Base-by-base conservation (phyloP, 495 filamentous ascomycete genomes). In the Penicillium goetzii region DNA sequence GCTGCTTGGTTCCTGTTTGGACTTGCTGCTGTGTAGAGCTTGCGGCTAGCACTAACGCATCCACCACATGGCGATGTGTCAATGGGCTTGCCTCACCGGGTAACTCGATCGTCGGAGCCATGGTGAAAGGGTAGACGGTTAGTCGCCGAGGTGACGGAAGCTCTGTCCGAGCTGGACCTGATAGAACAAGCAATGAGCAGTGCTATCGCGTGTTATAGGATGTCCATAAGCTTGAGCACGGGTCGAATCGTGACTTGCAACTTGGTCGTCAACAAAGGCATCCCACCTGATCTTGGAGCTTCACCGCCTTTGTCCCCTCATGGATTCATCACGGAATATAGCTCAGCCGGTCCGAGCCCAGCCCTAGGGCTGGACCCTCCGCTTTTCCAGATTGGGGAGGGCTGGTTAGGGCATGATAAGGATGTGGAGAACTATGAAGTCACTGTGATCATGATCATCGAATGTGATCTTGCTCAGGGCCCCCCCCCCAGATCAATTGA, bases 1-100 rank as follows among this genome's bases (percentile, higher is more conserved):
- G 86, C 76, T 98, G 95, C 72, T 90, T 84, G 3, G 88, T 87
- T 32, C 89, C 92, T 12, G 90, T 86, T 70, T 92, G 89, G 32
- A 96, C 85, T 64, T 90, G 88, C 61, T 87, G 86, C 53, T 89
- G 86, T 51, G 90, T 85, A 51, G 81, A 84, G n/a, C 91, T 93
- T 25, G 87, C 81, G 4, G 92, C 93, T 28, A 87, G 82, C 28
- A 86, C 78, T 55, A 98, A 78, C 5, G 87, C 84, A 68, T 88
- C 87, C 67, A 88, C 86, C 4, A 99, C 86, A 67, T 89, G 89
- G 51, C 88, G 81, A 33, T 85, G 82, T 4, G 75, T 83, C 56
- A 90, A 72, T n/a, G 87, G 87, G 68, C 83, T 87, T 26, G 84
- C 80, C 72, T 87, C 87, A n/a, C 81, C 85, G 30, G 83, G 72